phyloP scores from a whole-genome alignment of 1,139 yeast genomes.

The Diutina neorugosa region DNA sequence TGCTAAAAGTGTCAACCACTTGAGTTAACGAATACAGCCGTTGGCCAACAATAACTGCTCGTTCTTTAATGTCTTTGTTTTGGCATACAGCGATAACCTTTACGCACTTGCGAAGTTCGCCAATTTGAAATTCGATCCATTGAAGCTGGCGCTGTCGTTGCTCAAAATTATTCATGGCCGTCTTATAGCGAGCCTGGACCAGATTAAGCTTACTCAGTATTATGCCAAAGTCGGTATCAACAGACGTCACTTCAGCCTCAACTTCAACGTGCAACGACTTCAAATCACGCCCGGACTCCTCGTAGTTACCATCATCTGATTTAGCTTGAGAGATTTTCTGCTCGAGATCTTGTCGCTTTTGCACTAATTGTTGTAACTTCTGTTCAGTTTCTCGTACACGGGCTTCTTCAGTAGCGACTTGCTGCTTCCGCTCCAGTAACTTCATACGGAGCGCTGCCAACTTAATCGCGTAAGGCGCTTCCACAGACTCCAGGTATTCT shows the following conservation, averaged over 20 bases:
- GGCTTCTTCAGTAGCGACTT: background rate
- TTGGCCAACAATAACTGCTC: background rate
- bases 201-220: background rate
- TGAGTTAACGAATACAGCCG: background rate
- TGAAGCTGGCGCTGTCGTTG: background rate
- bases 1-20: background rate
- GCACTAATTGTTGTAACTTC: background rate
- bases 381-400: background rate
- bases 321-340: background rate
- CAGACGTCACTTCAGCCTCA: background rate
- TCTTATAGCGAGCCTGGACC: background rate
- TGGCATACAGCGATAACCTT: background rate
- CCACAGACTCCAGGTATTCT: background rate
- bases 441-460: background rate
- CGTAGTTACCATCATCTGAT: background rate
- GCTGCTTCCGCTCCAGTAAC: background rate
- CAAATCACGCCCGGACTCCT: background rate
- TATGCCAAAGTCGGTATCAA: background rate
- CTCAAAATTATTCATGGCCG: background rate
- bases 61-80: background rate
- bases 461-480: background rate
- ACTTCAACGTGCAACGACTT: background rate
- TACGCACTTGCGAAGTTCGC: background rate
- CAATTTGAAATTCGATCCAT: background rate
- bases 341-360: background rate